Evolutionary conservation across 306 rosid genomes (phyloP).

Genomic region (Rosa chinensis): DNA sequence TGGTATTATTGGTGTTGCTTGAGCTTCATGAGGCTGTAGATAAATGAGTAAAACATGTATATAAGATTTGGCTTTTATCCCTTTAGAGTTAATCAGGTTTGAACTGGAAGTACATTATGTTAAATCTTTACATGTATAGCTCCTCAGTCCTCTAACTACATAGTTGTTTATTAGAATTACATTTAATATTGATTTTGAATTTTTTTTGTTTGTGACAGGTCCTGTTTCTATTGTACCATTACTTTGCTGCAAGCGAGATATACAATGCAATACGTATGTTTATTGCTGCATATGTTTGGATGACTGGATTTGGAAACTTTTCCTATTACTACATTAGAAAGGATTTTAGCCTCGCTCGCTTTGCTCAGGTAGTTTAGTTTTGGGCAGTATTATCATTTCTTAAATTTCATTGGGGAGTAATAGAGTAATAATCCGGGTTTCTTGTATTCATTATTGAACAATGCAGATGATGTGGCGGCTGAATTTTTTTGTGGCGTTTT

Average conservation of each 20-base stretch:
- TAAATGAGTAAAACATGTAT: neutral
- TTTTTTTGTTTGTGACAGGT: conserved; percentile 56
- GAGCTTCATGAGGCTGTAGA: conserved; percentile 1
- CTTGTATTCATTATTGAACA: conserved; percentile 17
- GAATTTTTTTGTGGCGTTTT: conserved; percentile 83
- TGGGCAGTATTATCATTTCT: conserved; percentile 1
- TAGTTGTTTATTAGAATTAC: conserved; percentile 6
- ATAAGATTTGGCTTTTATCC: neutral
- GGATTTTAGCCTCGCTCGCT: conserved; percentile 92
- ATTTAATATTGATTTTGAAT: neutral
- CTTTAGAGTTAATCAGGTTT: conserved; percentile 4
- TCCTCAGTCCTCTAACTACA: neutral
- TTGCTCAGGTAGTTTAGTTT: conserved; percentile 71
- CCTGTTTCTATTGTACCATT: conserved; percentile 93
- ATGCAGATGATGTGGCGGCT: conserved; percentile 99
- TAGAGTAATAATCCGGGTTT: conserved; percentile 9
- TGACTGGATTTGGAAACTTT: conserved; percentile 99
- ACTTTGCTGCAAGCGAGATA: conserved; percentile 95
- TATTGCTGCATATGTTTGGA: conserved; percentile 99
- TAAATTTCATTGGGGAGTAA: neutral
- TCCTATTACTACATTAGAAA: conserved; percentile 91
- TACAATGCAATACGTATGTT: conserved; percentile 93
- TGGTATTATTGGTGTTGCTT: neutral
- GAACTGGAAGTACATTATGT: neutral
- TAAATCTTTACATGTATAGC: neutral